Conservation (phyloP, 2,329 filamentous ascomycete species). For the Diplodia corticola region DNA sequence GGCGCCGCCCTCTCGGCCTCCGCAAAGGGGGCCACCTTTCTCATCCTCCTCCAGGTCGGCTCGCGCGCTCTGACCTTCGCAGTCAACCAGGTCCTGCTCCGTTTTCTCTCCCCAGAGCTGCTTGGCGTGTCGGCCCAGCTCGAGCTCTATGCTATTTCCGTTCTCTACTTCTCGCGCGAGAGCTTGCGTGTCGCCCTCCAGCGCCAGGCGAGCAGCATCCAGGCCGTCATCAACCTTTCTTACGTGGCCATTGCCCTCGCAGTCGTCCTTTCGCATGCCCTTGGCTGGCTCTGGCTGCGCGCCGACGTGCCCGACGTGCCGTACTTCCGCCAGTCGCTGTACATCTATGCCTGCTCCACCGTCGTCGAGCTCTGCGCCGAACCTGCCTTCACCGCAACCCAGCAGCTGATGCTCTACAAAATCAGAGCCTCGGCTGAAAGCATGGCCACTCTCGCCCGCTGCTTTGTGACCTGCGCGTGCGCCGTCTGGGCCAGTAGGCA, state of each 20-base stretch:
- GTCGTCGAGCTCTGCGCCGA: constrained; percentile 79
- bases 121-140: constrained; percentile 86
- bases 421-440: constrained; percentile 81
- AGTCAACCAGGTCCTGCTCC: constrained; percentile 87
- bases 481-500: constrained; percentile 63
- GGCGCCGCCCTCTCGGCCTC: constrained; percentile 45
- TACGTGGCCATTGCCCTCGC: constrained; percentile 76
- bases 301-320: constrained; percentile 57
- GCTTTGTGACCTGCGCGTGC: constrained; percentile 68
- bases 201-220: constrained; percentile 63
- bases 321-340: constrained; percentile 60
- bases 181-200: constrained; percentile 89
- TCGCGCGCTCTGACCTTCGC: constrained; percentile 89
- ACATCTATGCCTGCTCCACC: constrained; percentile 58
- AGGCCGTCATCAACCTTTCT: constrained; percentile 84
- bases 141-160: constrained; percentile 87
- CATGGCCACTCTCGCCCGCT: constrained; percentile 75
- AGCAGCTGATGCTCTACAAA: constrained; percentile 77
- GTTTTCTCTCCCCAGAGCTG: constrained; percentile 80
- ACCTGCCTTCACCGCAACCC: constrained; percentile 84
- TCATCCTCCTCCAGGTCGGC: constrained; percentile 83
- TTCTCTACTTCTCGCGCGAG: constrained; percentile 93
- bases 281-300: constrained; percentile 69
- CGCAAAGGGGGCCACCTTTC: constrained; percentile 74
- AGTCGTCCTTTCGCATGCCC: constrained; percentile 59